Conservation (phyloP, 257 asterid genomes). For the Gynochthodes officinalis region DNA sequence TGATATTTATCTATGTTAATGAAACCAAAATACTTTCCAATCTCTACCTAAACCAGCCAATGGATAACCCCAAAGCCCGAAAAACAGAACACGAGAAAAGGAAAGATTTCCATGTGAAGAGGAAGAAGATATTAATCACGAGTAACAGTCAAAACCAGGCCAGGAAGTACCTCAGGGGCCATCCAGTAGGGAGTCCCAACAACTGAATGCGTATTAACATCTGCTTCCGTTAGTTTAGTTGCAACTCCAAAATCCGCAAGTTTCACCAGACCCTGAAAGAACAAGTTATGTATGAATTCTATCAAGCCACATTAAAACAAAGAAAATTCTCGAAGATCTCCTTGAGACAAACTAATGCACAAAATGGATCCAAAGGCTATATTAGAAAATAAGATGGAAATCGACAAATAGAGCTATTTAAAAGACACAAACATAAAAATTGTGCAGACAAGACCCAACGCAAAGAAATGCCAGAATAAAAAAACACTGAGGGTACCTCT, state of each 20-base stretch:
- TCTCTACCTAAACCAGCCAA: background rate
- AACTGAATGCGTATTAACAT: constrained; percentile 89
- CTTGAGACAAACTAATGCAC: background rate
- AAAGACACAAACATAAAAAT: background rate
- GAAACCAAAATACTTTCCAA: background rate
- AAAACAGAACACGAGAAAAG: background rate
- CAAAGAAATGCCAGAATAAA: background rate
- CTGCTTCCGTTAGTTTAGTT: constrained; percentile 91
- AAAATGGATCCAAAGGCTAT: background rate
- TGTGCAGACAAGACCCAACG: background rate
- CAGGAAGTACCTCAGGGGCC: constrained; percentile 91
- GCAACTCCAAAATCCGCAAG: constrained; percentile 99
- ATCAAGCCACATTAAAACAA: background rate
- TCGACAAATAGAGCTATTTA: background rate
- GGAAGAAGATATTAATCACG: constrained; percentile 8
- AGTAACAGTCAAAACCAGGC: background rate
- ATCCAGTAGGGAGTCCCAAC: constrained; percentile 99
- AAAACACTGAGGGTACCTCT: constrained; percentile 56
- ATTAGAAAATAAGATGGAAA: constrained; percentile 1
- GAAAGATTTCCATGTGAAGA: constrained; percentile 15
- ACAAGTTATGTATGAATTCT: constrained; percentile 25
- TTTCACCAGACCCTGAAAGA: constrained; percentile 96
- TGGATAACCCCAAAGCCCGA: constrained; percentile 1
- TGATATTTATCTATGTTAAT: background rate
- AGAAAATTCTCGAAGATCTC: background rate